phyloP scores from a whole-genome alignment of 208 protist species.

The Acanthamoeba quina region DNA sequence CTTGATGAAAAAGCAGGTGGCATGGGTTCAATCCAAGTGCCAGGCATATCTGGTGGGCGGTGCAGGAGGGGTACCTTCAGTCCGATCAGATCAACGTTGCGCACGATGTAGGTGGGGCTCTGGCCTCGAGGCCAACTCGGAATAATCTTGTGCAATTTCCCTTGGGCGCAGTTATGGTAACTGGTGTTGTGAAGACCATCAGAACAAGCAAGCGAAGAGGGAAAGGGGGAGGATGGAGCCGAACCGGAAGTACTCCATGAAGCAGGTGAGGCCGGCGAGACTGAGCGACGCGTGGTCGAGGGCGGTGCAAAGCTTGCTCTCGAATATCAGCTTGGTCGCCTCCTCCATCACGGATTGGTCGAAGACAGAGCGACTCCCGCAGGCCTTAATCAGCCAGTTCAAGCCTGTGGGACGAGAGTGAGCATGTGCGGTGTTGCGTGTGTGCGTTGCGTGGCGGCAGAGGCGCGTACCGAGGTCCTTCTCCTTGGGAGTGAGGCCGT shows the following conservation, averaged over 20 bases:
- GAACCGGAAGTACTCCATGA: constrained; percentile 54
- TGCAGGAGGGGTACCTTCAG: neutral
- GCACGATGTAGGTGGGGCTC: neutral
- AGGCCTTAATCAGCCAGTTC: constrained; percentile 33
- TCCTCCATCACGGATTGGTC: neutral
- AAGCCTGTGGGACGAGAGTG: neutral
- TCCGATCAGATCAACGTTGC: neutral
- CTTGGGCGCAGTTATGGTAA: constrained; percentile 4
- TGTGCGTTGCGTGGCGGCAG: neutral
- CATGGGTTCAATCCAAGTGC: neutral
- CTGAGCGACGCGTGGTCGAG: neutral
- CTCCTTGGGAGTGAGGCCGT: constrained; percentile 8
- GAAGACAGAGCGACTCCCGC: constrained; percentile 3
- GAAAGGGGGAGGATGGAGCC: too few species aligned
- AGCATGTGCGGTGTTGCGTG: neutral
- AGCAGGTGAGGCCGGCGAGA: constrained; percentile 21
- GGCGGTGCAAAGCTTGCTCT: constrained; percentile 9
- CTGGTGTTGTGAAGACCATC: neutral
- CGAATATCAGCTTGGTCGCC: constrained; percentile 41
- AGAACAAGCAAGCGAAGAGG: neutral
- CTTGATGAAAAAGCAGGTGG: neutral
- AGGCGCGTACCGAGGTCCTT: neutral
- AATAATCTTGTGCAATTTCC: neutral
- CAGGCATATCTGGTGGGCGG: neutral
- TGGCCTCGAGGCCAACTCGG: neutral